phyloP scores from a whole-genome alignment of 2,329 filamentous ascomycete genomes.

The Ophiobolus disseminans region DNA sequence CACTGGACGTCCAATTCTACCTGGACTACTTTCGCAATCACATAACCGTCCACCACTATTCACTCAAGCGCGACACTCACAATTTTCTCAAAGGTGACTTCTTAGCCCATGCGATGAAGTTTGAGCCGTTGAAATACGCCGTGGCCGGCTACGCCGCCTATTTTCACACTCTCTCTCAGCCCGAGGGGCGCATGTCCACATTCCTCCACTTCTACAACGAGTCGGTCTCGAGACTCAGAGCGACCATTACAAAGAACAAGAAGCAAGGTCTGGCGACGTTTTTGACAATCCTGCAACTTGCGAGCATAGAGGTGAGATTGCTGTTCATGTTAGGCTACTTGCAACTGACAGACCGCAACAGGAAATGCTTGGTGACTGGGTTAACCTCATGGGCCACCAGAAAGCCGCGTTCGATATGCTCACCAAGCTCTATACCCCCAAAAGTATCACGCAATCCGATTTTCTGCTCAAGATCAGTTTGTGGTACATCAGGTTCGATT shows the following conservation, averaged over 20 bases:
- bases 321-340: not conserved
- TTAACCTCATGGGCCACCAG: conserved; percentile 91
- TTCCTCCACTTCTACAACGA: conserved; percentile 92
- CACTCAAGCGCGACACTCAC: conserved; percentile 72
- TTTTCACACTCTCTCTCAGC: conserved; percentile 75
- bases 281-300: conserved; percentile 87
- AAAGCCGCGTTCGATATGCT: conserved; percentile 86
- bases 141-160: conserved; percentile 89
- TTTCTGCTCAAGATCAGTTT: conserved; percentile 75
- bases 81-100: conserved; percentile 77
- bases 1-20: conserved; percentile 77
- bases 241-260: conserved; percentile 73
- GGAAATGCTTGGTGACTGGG: conserved; percentile 96
- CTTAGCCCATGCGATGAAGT: conserved; percentile 73
- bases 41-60: conserved; percentile 83
- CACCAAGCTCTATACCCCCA: conserved; percentile 76
- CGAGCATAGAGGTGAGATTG: conserved; percentile 81
- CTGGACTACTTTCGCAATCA: conserved; percentile 79
- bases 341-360: conserved; percentile 49
- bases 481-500: conserved; percentile 93
- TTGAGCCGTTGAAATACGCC: conserved; percentile 84
- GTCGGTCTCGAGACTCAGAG: conserved; percentile 78
- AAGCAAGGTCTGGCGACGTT: conserved; percentile 76
- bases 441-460: conserved; percentile 74
- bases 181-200: conserved; percentile 75